Conservation (phyloP, 176 grass and related monocot genomes). For the Ensete ventricosum region DNA sequence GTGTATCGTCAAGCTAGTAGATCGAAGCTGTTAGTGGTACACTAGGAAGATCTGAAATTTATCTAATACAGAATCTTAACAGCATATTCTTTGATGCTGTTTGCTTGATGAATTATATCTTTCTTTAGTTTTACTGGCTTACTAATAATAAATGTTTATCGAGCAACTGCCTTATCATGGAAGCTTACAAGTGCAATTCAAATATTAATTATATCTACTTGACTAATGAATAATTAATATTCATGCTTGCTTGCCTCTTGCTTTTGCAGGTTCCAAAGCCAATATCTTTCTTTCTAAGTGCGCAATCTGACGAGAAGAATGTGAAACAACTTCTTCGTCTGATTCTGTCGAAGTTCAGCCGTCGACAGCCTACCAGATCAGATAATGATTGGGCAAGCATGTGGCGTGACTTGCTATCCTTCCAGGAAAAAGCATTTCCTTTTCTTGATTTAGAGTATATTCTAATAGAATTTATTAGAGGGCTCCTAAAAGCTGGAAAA, state of each 20-base stretch:
- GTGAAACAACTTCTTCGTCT: slow-evolving; percentile 84
- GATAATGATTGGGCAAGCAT: slow-evolving; percentile 90
- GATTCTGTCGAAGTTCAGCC: slow-evolving; percentile 85
- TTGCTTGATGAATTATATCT: background rate
- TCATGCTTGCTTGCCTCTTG: slow-evolving; percentile 10
- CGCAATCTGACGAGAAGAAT: slow-evolving; percentile 77
- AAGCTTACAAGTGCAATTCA: background rate
- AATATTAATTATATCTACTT: background rate
- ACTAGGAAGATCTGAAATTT: background rate
- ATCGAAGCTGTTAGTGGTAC: too few relatives aligned
- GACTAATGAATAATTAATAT: background rate
- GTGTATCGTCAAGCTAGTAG: background rate
- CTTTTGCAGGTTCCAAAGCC: slow-evolving; percentile 76
- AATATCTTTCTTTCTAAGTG: slow-evolving; percentile 52
- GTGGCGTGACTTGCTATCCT: slow-evolving; percentile 80
- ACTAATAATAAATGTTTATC: too few relatives aligned
- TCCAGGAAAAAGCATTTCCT: slow-evolving; percentile 93
- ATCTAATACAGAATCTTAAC: background rate
- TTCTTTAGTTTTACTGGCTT: too few relatives aligned
- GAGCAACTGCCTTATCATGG: too few relatives aligned
- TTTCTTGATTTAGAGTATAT: slow-evolving; percentile 97
- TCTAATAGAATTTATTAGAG: slow-evolving; percentile 86
- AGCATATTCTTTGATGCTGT: slow-evolving; percentile 1
- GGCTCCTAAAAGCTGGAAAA: slow-evolving; percentile 92
- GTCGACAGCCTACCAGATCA: slow-evolving; percentile 69